Base-by-base conservation (phyloP, 2,329 filamentous ascomycete genomes). In the Aplosporella prunicola region DNA sequence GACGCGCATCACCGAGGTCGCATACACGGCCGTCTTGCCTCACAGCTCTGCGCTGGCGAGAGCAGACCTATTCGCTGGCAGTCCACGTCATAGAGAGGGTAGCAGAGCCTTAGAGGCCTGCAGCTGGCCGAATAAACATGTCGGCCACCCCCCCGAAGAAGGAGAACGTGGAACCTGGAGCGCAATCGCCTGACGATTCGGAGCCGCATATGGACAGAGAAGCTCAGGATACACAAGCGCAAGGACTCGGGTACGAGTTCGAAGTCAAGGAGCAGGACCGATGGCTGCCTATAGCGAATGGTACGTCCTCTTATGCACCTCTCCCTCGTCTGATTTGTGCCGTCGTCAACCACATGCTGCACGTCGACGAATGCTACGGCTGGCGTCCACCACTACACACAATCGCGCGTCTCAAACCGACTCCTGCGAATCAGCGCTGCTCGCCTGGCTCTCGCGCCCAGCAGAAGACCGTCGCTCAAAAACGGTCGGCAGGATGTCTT, bases 251-350 rank as follows among this genome's bases (percentile, higher is more conserved):
- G 65, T 86, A 86, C 66, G 89, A 96, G 70, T 94, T 95, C 63
- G 89, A 96, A 69, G 89, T 96, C 66, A 96, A 96, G 74, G 91
- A 98, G 68, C 91, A 98, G 68, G 91, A 98, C 68, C 75, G 91
- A 74, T 98, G 91, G 91, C 77, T 98, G 63, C 91, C 91, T 62
- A 98, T 98, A 76, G 91, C 91, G 69, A 98, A 98, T 87, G 91
- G 91, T 98, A 76, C 76, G 91, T 91, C 66, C 45, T 49, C 51
- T 32, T 42, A 44, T 43, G 45, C 45, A 43, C 50, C 51, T 51
- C 39, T 44, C 42, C 45, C 44, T 42, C 39, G 42, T 60, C 47
- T 60, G 57, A 60, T 61, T 60, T 60, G 59, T 50, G 50, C n/a
- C 54, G 47, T 44, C 37, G 39, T 42, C 40, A 43, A 42, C 45